Base-by-base conservation (phyloP, 2,329 filamentous ascomycete species). In the Dactylellina cionopaga region DNA sequence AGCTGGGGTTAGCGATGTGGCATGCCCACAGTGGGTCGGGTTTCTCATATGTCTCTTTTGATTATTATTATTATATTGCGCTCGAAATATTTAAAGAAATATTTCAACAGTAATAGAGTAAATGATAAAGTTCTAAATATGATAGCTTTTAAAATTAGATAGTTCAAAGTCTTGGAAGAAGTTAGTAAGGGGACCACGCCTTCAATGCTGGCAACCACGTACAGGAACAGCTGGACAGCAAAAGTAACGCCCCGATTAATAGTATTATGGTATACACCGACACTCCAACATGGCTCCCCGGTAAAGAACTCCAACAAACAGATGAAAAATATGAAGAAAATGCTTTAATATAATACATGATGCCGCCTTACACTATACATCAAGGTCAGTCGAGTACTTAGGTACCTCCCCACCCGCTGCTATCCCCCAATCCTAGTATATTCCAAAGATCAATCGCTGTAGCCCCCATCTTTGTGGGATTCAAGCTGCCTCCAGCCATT, bases 361-460 rank as follows among this genome's bases (percentile, higher is more conserved):
- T n/a, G 4, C 22, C n/a, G 4, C 7, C 15, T 43, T 19, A 6
- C 37, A n/a, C 19, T 46, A 19, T 35, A 35, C 13, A 35, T 35
- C n/a, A n/a, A n/a, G n/a, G n/a, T n/a, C n/a, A n/a, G n/a, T n/a
- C n/a, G n/a, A 15, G 9, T 44, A 10, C 15, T 35, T 25, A 60
- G 6, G n/a, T 49, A 25, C 29, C 29, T 37, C 17, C 11, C 24
- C 37, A 65, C 9, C 37, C 47, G 29, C 39, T 72, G 13, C 59
- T 64, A 19, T 58, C 68, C 6, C 68, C 68, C 5, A 72, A 41
- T 0, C 68, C 68, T 3, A 72, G 29, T 19, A 72, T 64, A 43
- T 72, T 65, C 68, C 68, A 72, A 22, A 72, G 35, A 49, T 72
- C 68, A n/a, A 72, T 72, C n/a, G 58, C 59, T 11, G 68, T 72